Evolutionary conservation across 495 filamentous ascomycete species (phyloP).

Genomic region (Xylaria longipes): DNA sequence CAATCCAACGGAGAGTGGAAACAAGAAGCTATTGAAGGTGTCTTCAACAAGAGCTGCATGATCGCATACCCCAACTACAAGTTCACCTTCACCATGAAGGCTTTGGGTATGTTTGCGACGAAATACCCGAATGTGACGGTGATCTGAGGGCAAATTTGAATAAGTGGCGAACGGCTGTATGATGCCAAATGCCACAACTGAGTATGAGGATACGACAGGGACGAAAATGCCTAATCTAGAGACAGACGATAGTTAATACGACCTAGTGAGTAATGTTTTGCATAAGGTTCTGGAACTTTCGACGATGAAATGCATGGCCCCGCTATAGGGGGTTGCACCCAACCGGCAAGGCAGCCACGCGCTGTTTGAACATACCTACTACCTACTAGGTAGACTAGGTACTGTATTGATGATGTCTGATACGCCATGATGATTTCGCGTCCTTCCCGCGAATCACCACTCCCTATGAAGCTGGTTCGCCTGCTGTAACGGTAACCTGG

Average conservation of each 20-base stretch:
- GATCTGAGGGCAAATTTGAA: slow-evolving; percentile 32
- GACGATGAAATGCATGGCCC: neutral
- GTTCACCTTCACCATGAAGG: slow-evolving; percentile 93
- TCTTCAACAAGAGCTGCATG: slow-evolving; percentile 99
- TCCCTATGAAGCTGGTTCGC: neutral
- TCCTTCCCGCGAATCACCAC: neutral
- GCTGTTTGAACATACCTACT: neutral
- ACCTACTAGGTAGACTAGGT: too few species aligned
- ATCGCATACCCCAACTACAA: slow-evolving; percentile 99
- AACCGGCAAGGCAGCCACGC: neutral
- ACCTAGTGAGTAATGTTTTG: neutral
- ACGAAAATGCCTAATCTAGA: neutral
- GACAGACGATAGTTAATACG: neutral
- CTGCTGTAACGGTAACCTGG: neutral
- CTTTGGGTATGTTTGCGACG: slow-evolving; percentile 84
- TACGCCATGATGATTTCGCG: neutral
- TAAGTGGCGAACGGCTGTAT: neutral
- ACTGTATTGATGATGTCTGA: neutral
- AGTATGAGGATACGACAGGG: neutral
- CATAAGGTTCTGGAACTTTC: neutral
- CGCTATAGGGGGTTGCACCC: neutral
- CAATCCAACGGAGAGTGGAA: slow-evolving; percentile 90
- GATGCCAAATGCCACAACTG: neutral
- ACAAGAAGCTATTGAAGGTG: slow-evolving; percentile 94
- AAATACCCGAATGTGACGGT: slow-evolving; percentile 71